Base-by-base conservation (phyloP, 768 basidiomycete species). In the Hortiboletus flavorubellus region DNA sequence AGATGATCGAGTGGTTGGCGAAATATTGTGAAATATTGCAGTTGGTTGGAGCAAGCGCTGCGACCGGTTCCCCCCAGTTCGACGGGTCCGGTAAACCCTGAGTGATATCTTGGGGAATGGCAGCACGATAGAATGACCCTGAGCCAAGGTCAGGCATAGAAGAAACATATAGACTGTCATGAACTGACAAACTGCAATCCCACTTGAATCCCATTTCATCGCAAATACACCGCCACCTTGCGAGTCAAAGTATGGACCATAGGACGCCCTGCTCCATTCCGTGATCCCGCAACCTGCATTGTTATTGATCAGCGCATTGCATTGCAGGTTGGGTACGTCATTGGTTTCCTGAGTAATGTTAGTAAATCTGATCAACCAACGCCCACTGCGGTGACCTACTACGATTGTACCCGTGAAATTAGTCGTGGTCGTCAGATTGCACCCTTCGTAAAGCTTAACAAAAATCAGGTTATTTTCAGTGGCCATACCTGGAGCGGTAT, bases 71-170 rank as follows among this genome's bases (percentile, higher is more conserved):
- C 2, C 86, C 86, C 90, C 90, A 91, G 35, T 71, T 75, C 3
- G 80, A 76, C 5, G 89, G 89, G 61, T 83, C 70, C 2, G 90
- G 90, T 21, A 73, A 74, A 15, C 86, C 86, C 10, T 76, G 66
- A 0, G 70, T 63, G 43, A 92, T 83, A 65, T 92, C 89, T 50
- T 74, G 66, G 8, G 89, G 90, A 35, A 91, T 76, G 10, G 89
- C 84, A 30, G 84, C 83, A 34, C 90, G 86, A 68, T 89, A 91
- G 67, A 92, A 92, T 7, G 86, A 90, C 86, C 86, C 89, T 91
- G 60, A 35, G 31, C 9, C 18, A 49, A 56, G 47, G 46, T 61
- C 23, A 63, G 43, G 12, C 39, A 54, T 40, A 8, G 21, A 26
- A 10, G 39, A 46, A 37, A 46, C 21, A 53, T 2, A 34, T 9